These are phyloP conservation scores for Gossypium bickii DNA, from an alignment of 345 rosid genomes.

Conservation along the genomic window DNA sequence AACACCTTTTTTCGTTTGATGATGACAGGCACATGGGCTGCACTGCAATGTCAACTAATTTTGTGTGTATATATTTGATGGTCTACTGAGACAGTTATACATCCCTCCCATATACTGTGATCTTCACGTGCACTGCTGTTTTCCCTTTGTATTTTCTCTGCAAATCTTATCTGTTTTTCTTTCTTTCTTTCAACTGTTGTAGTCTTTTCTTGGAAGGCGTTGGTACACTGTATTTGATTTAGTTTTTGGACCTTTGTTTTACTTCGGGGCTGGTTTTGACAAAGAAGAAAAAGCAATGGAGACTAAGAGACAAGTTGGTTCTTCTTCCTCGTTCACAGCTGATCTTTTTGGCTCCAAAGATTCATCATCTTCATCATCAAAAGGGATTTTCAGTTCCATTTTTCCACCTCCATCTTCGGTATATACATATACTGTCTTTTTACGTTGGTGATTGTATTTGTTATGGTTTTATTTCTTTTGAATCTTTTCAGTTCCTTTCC, in stretches of 20 bases:
- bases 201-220: background rate
- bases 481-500: background rate
- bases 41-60: background rate
- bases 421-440: background rate
- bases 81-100: conserved; percentile 1
- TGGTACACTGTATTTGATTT: background rate
- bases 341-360: conserved; percentile 70
- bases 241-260: background rate
- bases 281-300: conserved; percentile 41
- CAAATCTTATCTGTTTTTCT: background rate
- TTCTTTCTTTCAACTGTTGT: background rate
- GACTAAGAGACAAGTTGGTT: conserved; percentile 35
- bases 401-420: conserved; percentile 59
- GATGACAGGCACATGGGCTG: conserved; percentile 9
- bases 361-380: conserved; percentile 36
- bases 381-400: conserved; percentile 59
- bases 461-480: background rate
- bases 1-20: background rate
- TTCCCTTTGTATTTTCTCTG: background rate
- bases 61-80: background rate
- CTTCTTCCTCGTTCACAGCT: conserved; percentile 50
- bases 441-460: background rate
- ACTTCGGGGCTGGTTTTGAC: background rate
- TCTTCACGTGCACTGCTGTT: conserved; percentile 7
- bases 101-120: background rate